phyloP scores from a whole-genome alignment of 2,329 filamentous ascomycete genomes.

The Colletotrichum somersetense region DNA sequence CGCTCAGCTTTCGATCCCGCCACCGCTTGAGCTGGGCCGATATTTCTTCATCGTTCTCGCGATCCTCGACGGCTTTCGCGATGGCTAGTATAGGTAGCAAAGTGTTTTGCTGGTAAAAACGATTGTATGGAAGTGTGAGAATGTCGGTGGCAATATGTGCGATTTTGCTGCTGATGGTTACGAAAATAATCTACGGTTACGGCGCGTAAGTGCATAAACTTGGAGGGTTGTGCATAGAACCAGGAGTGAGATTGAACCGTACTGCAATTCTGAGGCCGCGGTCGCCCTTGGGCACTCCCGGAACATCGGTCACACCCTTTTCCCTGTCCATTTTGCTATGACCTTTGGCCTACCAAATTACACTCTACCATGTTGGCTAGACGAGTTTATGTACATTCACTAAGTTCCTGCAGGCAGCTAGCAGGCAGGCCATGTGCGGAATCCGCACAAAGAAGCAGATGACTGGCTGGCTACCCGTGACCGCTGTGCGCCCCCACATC shows the following conservation, averaged over 20 bases:
- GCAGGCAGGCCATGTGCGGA: constrained; percentile 1
- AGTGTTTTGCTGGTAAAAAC: constrained; percentile 47
- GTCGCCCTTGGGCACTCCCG: constrained; percentile 31
- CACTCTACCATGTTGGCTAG: neutral
- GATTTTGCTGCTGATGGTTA: constrained; percentile 31
- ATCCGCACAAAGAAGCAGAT: constrained; percentile 23
- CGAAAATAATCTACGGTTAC: constrained; percentile 28
- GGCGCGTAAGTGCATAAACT: constrained; percentile 7
- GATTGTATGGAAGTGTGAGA: constrained; percentile 47
- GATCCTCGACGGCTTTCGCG: constrained; percentile 35
- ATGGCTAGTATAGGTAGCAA: constrained; percentile 45
- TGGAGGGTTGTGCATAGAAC: neutral
- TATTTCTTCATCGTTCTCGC: constrained; percentile 38
- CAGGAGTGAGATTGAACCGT: neutral
- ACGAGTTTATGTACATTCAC: constrained; percentile 24
- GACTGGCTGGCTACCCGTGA: constrained; percentile 35
- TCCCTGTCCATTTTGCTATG: constrained; percentile 19
- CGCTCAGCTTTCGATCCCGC: constrained; percentile 44
- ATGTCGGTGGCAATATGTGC: constrained; percentile 34
- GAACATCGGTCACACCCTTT: constrained; percentile 18
- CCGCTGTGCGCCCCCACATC: constrained; percentile 19
- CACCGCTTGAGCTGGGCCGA: constrained; percentile 42
- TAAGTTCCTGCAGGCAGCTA: constrained; percentile 7
- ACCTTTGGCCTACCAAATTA: neutral
- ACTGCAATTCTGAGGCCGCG: constrained; percentile 30